Base-by-base conservation (phyloP, 176 grass and related monocot genomes). In the Tuctoria greenei region DNA sequence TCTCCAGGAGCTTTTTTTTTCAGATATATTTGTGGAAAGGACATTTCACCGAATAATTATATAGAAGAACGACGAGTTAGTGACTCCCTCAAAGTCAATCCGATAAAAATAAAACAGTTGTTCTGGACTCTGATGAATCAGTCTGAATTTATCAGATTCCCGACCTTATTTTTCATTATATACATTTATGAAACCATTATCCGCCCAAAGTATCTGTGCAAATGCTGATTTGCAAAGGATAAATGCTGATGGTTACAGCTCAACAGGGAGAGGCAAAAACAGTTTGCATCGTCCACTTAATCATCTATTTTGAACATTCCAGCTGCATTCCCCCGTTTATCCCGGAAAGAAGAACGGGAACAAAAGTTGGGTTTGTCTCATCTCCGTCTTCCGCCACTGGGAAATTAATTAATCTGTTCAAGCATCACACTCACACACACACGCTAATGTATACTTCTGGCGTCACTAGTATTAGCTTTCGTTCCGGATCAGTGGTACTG, bases 11-110 rank as follows among this genome's bases (percentile, higher is more conserved):
- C 27, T 37, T 51, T 66, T 37, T 51, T 66, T 31, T 66, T 10
- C 61, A 54, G 61, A 77, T 66, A 77, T 66, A 77, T 77, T 77
- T 20, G 61, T 40, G 2, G 61, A 40, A 27, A 54, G 66, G 60
- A 25, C 61, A 7, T 38, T 16, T 39, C 23, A 8, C 14, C 61
- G 20, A 24, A 56, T n/a, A 21, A 31, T 3, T 31, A 31, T 31
- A 26, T 26, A 5, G 1, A 59, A 27, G 10, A 1, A 17, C 13
- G 7, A 34, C 7, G 2, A 62, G 4, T 34, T 5, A 31, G 27
- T 61, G 58, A 16, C 26, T 61, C 27, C 28, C 17, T 4, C n/a
- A 47, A 4, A 28, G 13, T 13, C 14, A 31, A 31, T 3, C 31
- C 31, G 31, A 31, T 31, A 31, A 23, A 23, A 31, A 31, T 31